A percentile compares a stretch with the other conserved stretches of the same genome.
These are phyloP conservation scores for Mycena capillaripes DNA, from an alignment of 768 basidiomycete species.

Conservation along the genomic window DNA sequence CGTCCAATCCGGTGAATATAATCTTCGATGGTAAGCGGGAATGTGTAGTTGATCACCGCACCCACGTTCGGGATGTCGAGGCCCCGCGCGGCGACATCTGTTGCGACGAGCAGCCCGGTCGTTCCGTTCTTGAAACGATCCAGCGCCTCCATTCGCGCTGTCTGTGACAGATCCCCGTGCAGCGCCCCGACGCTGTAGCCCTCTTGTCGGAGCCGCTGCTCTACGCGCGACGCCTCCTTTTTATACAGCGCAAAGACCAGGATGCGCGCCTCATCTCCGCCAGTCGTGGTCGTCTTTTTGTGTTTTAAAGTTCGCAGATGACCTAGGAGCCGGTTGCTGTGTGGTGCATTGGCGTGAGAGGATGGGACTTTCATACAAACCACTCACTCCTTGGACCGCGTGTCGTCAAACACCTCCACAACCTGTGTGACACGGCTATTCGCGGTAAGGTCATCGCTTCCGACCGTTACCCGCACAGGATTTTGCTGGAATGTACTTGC, in stretches of 20 bases:
- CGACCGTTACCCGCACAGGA: conserved; percentile 93
- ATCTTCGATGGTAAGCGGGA: conserved; percentile 95
- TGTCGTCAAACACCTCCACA: conserved; percentile 93
- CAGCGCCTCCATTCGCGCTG: conserved; percentile 85
- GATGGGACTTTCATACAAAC: not conserved
- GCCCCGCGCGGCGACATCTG: conserved; percentile 97
- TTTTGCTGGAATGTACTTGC: conserved; percentile 89
- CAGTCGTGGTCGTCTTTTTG: conserved; percentile 70
- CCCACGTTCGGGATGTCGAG: conserved; percentile 97
- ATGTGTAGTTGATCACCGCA: conserved; percentile 97
- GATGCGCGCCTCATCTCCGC: conserved; percentile 73
- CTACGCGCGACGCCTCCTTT: conserved; percentile 95
- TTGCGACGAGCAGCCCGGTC: conserved; percentile 90
- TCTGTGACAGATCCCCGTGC: conserved; percentile 93
- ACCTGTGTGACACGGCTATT: conserved; percentile 94
- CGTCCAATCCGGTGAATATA: conserved; percentile 93
- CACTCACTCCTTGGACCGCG: conserved; percentile 88
- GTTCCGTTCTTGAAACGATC: conserved; percentile 89
- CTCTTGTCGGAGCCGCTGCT: conserved; percentile 78
- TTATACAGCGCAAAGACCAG: conserved; percentile 98
- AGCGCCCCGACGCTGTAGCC: conserved; percentile 86
- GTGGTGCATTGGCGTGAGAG: conserved; percentile 6
- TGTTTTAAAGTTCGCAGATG: conserved; percentile 69
- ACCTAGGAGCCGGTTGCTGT: conserved; percentile 71
- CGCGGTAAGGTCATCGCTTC: conserved; percentile 94